These are phyloP conservation scores for Debaryomyces psychrophilus DNA, from an alignment of 1,139 yeast genomes.

Conservation along the genomic window DNA sequence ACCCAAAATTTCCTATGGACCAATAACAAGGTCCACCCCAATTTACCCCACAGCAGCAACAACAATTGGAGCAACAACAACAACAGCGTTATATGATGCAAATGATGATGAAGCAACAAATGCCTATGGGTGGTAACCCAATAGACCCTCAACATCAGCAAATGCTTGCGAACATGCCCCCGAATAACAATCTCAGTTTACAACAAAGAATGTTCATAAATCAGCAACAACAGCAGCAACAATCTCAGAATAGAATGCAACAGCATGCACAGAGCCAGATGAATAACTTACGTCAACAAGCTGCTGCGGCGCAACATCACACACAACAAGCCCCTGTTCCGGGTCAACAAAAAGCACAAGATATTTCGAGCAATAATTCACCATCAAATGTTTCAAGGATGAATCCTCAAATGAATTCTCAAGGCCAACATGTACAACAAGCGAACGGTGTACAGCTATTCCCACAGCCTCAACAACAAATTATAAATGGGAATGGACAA, in stretches of 20 bases:
- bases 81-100: conserved; percentile 33
- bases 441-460: conserved; percentile 18
- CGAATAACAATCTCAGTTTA: conserved; percentile 14
- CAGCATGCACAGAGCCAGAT: conserved; percentile 57
- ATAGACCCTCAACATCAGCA: conserved; percentile 31
- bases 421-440: conserved; percentile 20
- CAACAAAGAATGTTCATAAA: conserved; percentile 14
- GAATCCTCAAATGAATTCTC: conserved; percentile 24
- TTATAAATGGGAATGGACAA: conserved; percentile 14
- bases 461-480: conserved; percentile 18
- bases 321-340: conserved; percentile 14
- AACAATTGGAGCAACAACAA: conserved; percentile 13
- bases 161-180: conserved; percentile 17
- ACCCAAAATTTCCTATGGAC: conserved; percentile 26
- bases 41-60: conserved; percentile 22
- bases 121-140: conserved; percentile 16
- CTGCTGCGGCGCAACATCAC: conserved; percentile 32
- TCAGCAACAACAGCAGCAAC: conserved; percentile 24
- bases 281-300: conserved; percentile 54
- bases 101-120: conserved; percentile 30
- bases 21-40: conserved; percentile 28
- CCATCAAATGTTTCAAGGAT: conserved; percentile 25
- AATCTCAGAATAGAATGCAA: conserved; percentile 41
- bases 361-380: conserved; percentile 20
- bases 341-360: conserved; percentile 17